A percentile compares a stretch with the other conserved stretches of the same genome.
Evolutionary conservation across 75 land plant genomes (phyloP).

Genomic region (Isoetes taiwanensis): DNA sequence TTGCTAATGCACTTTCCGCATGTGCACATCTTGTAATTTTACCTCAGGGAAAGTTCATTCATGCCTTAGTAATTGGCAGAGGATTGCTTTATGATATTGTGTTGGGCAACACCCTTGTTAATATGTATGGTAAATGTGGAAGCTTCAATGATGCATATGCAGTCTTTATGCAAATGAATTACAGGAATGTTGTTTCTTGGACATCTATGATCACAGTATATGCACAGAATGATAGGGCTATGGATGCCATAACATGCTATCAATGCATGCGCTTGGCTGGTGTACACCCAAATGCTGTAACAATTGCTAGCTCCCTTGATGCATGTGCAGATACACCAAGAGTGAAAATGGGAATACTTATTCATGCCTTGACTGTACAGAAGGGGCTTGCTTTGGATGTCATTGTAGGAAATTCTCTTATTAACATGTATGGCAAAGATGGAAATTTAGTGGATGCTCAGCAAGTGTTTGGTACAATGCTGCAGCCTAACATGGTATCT

Average conservation of each 20-base stretch:
- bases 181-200: slow-evolving; percentile 24
- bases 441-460: slow-evolving; percentile 20
- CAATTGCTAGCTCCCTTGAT: slow-evolving; percentile 28
- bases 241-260: slow-evolving; percentile 27
- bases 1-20: slow-evolving; percentile 34
- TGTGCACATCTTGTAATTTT: slow-evolving; percentile 23
- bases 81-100: slow-evolving; percentile 21
- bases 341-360: slow-evolving; percentile 19
- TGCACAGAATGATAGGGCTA: slow-evolving; percentile 16
- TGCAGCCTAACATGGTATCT: slow-evolving; percentile 7
- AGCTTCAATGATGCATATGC: slow-evolving; percentile 19
- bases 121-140: slow-evolving; percentile 41
- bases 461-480: slow-evolving; percentile 33
- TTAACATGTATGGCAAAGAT: slow-evolving; percentile 48
- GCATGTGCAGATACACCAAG: slow-evolving; percentile 20
- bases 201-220: slow-evolving; percentile 27
- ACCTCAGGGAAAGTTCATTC: slow-evolving; percentile 26
- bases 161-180: slow-evolving; percentile 30
- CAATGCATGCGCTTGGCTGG: slow-evolving; percentile 10
- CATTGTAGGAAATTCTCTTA: slow-evolving; percentile 32
- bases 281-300: slow-evolving; percentile 21
- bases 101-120: slow-evolving; percentile 44
- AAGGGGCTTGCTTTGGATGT: slow-evolving; percentile 22
- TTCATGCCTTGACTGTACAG: slow-evolving; percentile 31
- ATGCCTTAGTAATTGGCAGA: slow-evolving; percentile 19